Evolutionary conservation across 768 basidiomycete species (phyloP).

Genomic region (Panellus pusillus): DNA sequence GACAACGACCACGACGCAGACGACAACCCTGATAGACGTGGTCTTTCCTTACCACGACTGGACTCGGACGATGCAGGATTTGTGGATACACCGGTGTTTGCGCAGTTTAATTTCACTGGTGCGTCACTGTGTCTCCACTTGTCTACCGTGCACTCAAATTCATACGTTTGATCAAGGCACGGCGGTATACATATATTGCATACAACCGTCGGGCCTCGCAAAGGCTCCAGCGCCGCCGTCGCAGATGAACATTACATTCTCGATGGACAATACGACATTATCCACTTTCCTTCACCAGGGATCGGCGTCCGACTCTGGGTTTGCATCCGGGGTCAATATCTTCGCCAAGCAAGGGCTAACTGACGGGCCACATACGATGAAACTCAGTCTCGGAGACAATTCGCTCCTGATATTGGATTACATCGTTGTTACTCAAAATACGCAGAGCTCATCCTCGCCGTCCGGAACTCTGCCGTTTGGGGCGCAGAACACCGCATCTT

Average conservation of each 20-base stretch:
- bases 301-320: slow-evolving; percentile 27
- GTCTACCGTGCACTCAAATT: neutral
- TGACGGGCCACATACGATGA: slow-evolving; percentile 42
- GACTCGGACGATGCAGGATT: slow-evolving; percentile 32
- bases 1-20: slow-evolving; percentile 1
- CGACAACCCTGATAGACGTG: slow-evolving; percentile 9
- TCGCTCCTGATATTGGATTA: slow-evolving; percentile 53
- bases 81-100: slow-evolving; percentile 32
- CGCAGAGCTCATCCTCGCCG: neutral
- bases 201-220: slow-evolving; percentile 33
- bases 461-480: neutral
- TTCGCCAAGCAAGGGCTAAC: slow-evolving; percentile 35
- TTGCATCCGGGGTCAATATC: slow-evolving; percentile 35
- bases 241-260: slow-evolving; percentile 44
- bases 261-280: slow-evolving; percentile 36
- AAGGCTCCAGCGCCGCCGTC: slow-evolving; percentile 32
- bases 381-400: slow-evolving; percentile 42
- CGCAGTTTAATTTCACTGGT: slow-evolving; percentile 48
- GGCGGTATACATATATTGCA: slow-evolving; percentile 47
- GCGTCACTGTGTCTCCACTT: slow-evolving; percentile 4
- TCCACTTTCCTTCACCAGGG: slow-evolving; percentile 33
- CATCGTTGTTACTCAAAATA: slow-evolving; percentile 37
- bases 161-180: slow-evolving; percentile 37
- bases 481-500: too few species aligned
- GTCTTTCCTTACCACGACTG: slow-evolving; percentile 17